These are phyloP conservation scores for Ophiostoma sp. DNA, from an alignment of 2,329 filamentous ascomycete species.

Conservation along the genomic window DNA sequence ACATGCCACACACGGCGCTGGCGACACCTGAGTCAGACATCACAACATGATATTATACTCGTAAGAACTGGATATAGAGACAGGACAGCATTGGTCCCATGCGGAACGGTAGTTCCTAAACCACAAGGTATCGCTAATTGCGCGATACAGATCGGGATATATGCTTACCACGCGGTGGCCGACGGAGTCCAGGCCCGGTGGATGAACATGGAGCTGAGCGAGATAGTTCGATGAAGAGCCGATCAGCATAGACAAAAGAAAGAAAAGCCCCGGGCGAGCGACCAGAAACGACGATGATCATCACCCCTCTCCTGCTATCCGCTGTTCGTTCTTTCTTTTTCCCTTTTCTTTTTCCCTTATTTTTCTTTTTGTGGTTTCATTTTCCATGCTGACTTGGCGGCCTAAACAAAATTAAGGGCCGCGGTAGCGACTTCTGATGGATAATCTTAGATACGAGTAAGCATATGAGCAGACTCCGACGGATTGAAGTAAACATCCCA, in stretches of 20 bases:
- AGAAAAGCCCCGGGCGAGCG: neutral
- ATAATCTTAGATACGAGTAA: neutral
- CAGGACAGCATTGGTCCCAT: too few relatives aligned
- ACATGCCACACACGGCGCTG: neutral
- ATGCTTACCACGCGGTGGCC: neutral
- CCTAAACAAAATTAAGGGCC: slow-evolving; percentile 1
- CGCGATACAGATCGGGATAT: neutral
- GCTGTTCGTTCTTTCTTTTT: neutral
- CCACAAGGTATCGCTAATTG: neutral
- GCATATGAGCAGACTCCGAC: too few relatives aligned
- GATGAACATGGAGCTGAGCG: neutral
- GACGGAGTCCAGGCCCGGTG: neutral
- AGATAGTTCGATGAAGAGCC: neutral
- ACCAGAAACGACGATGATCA: neutral
- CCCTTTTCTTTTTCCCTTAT: too few relatives aligned
- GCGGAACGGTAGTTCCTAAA: too few relatives aligned
- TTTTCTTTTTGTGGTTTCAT: neutral
- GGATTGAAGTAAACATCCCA: too few relatives aligned
- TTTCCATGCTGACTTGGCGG: neutral
- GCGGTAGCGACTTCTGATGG: neutral
- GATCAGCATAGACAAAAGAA: neutral
- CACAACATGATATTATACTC: too few relatives aligned
- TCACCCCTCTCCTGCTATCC: neutral
- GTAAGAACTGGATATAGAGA: too few relatives aligned
- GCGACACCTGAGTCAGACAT: too few relatives aligned